Percentiles rank a stretch among this genome's conserved stretches.
These are phyloP conservation scores for Arthrobotrys megalospora DNA, from an alignment of 2,329 filamentous ascomycete species.

Conservation along the genomic window DNA sequence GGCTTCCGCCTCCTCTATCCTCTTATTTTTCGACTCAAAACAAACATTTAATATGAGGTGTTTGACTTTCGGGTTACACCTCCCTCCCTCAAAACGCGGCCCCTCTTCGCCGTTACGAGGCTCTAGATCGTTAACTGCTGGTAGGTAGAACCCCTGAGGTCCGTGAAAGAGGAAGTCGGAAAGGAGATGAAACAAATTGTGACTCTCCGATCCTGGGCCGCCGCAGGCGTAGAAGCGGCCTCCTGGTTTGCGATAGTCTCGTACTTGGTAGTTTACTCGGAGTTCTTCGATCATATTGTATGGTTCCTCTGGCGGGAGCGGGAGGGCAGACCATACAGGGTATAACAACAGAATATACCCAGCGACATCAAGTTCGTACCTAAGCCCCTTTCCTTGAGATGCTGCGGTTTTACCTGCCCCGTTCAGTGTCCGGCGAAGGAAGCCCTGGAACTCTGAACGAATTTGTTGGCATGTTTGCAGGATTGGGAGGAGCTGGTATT, in stretches of 20 bases:
- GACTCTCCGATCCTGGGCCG: background rate
- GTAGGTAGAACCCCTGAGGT: constrained; percentile 34
- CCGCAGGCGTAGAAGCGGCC: constrained; percentile 17
- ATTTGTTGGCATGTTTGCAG: constrained; percentile 40
- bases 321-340: constrained; percentile 24
- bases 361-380: constrained; percentile 26
- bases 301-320: constrained; percentile 37
- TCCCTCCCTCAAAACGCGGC: constrained; percentile 6
- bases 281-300: constrained; percentile 44
- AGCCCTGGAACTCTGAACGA: constrained; percentile 38
- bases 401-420: background rate
- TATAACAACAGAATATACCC: background rate
- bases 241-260: background rate
- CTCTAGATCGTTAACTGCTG: constrained; percentile 15
- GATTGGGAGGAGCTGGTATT: constrained; percentile 39
- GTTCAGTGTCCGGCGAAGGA: constrained; percentile 4
- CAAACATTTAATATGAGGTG: constrained; percentile 30
- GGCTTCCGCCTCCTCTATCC: background rate
- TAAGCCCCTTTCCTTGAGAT: background rate
- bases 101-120: background rate
- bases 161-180: constrained; percentile 44
- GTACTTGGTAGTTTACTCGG: constrained; percentile 26
- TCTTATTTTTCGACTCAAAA: background rate
- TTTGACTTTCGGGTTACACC: constrained; percentile 38
- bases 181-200: constrained; percentile 7